Evolutionary conservation across 148 eudicot genomes (phyloP), one percentile per base, ranked within the genome.

Genomic region (Euryodendron excelsum): DNA sequence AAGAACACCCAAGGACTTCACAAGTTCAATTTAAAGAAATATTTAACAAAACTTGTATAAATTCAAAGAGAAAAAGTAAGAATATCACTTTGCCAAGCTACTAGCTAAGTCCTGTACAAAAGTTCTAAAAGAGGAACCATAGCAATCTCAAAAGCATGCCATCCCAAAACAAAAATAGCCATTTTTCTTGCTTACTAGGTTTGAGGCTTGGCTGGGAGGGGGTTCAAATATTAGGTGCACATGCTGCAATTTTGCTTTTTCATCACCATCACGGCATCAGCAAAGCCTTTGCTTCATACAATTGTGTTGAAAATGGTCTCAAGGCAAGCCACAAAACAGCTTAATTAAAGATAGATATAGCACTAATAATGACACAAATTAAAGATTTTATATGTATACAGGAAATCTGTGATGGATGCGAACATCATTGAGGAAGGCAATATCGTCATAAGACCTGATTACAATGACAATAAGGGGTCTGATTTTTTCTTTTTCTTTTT

Each of bases 1-100:
- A 70, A 47, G 74, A 48, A 70, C 37, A 28, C 74, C 74, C 59
- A 70, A 45, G 21, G n/a, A 69, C 33, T 14, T 68, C 27, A 68
- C n/a, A 18, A 68, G 5, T 52, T 68, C 72, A 68, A 14, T 68
- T 23, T 12, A 37, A 41, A 39, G 11, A 37, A 67, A 28, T 17
- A 33, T 36, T 5, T 21, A 20, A 21, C 18, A 13, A 67, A 37
- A 37, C 48, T 67, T 37, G 30, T 36, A 37, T 33, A 65, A 34
- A 37, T 8, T 0, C 44, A 65, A 34, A 15, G 21, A 41, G 28
- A 67, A 39, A 11, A 41, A 25, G 44, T 11, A 69, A 44, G 10
- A 68, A 69, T 20, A 44, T 47, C 58, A 69, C 3, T 47, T 71
- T 27, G 20, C 36, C 18, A 47, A 52, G 20, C 33, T 20, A n/a